Percentiles rank a stretch among this genome's conserved stretches.
Conservation (phyloP, 305 asterid genomes). For the Plantago coronopus region DNA sequence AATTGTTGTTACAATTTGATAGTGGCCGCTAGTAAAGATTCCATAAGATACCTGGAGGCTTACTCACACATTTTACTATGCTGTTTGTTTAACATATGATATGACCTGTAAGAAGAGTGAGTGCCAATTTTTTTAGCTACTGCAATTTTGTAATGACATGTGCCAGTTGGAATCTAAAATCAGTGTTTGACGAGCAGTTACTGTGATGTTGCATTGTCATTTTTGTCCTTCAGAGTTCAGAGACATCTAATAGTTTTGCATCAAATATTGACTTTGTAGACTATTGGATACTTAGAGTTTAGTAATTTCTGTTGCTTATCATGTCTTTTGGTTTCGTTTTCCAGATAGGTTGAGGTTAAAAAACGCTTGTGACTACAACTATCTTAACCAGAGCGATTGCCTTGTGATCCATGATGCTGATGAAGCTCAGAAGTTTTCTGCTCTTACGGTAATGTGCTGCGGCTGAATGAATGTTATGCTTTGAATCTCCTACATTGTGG, state of each 20-base stretch:
- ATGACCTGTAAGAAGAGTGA: not conserved
- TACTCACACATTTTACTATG: not conserved
- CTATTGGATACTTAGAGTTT: constrained; percentile 2
- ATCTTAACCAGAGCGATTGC: constrained; percentile 74
- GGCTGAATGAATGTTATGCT: not conserved
- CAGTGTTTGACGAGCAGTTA: not conserved
- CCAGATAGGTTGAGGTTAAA: constrained; percentile 74
- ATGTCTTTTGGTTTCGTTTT: constrained; percentile 26
- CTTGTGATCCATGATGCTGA: constrained; percentile 53
- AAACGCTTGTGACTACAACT: constrained; percentile 61
- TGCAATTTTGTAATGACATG: constrained; percentile 4
- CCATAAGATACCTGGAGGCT: constrained; percentile 1
- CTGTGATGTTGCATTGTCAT: constrained; percentile 1
- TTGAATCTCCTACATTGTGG: constrained; percentile 11
- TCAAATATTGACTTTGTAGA: constrained; percentile 17
- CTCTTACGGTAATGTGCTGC: constrained; percentile 55
- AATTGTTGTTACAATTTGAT: not conserved
- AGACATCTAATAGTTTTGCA: constrained; percentile 7
- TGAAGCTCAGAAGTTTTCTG: constrained; percentile 63
- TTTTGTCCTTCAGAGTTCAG: constrained; percentile 15
- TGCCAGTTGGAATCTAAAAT: constrained; percentile 8
- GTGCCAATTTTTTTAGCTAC: constrained; percentile 8
- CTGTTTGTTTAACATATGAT: constrained; percentile 4
- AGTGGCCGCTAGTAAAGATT: constrained; percentile 5
- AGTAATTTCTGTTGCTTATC: constrained; percentile 10